A percentile compares a stretch with the other conserved stretches of the same genome.
Conservation (phyloP, 2,329 filamentous ascomycete species). For the Fusarium decemcellulare region DNA sequence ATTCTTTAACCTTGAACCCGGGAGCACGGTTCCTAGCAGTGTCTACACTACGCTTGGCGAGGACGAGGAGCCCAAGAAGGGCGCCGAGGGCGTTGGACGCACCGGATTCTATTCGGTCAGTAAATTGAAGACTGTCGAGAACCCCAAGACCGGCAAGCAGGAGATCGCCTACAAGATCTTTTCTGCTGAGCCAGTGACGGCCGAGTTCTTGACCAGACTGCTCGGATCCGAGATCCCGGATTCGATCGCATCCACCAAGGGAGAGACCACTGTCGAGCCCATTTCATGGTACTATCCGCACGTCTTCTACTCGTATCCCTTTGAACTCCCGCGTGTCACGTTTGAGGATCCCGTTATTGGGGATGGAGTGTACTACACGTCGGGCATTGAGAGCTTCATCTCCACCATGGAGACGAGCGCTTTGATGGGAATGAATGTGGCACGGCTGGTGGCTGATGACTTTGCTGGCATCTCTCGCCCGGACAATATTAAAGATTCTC, state of each 20-base stretch:
- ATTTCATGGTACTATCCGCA: conserved; percentile 86
- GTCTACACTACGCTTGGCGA: conserved; percentile 86
- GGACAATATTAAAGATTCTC: conserved; percentile 16
- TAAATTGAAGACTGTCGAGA: conserved; percentile 74
- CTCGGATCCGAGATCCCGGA: conserved; percentile 64
- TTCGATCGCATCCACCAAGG: conserved; percentile 50
- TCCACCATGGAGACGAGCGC: conserved; percentile 98
- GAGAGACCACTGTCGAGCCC: conserved; percentile 55
- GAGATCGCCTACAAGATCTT: conserved; percentile 79
- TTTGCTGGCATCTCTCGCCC: conserved; percentile 51
- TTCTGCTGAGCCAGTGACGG: conserved; percentile 67
- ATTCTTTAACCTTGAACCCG: conserved; percentile 78
- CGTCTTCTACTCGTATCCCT: conserved; percentile 88
- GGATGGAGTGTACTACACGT: conserved; percentile 77
- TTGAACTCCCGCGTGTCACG: conserved; percentile 84
- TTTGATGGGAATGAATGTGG: conserved; percentile 90
- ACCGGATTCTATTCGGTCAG: conserved; percentile 90
- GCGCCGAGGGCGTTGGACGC: conserved; percentile 74
- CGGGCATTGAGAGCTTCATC: conserved; percentile 91
- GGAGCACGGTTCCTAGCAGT: conserved; percentile 75
- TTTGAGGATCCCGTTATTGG: conserved; percentile 86
- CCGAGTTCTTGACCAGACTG: conserved; percentile 67
- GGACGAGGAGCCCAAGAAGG: conserved; percentile 65
- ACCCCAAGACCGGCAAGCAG: conserved; percentile 67
- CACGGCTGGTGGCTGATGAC: conserved; percentile 77